These are phyloP conservation scores for Trichocladium antarcticum DNA, from an alignment of 495 filamentous ascomycete genomes.

Conservation along the genomic window DNA sequence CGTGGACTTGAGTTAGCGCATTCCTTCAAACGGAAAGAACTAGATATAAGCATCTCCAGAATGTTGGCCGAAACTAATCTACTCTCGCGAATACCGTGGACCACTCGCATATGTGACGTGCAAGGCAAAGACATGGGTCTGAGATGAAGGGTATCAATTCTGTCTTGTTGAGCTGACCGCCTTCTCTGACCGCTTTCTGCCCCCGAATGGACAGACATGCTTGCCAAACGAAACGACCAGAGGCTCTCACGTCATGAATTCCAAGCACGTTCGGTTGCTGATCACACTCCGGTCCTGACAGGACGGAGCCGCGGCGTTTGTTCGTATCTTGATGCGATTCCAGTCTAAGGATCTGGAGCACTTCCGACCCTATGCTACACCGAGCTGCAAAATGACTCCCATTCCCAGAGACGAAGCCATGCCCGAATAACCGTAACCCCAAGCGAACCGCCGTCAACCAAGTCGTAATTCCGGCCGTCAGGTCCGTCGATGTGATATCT, in stretches of 20 bases:
- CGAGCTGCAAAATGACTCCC: conserved; percentile 21
- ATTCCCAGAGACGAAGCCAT: conserved; percentile 27
- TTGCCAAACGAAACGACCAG: too few relatives aligned
- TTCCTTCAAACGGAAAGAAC: too few relatives aligned
- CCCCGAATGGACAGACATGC: too few relatives aligned
- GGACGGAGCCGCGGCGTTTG: conserved; percentile 10
- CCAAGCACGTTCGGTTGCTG: background rate
- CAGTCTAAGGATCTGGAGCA: conserved; percentile 32
- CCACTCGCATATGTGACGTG: too few relatives aligned
- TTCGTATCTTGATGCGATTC: conserved; percentile 28
- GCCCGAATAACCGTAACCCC: conserved; percentile 26
- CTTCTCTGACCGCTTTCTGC: too few relatives aligned
- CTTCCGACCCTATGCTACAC: conserved; percentile 33
- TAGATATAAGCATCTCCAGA: too few relatives aligned
- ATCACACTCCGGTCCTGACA: conserved; percentile 16
- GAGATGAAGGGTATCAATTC: too few relatives aligned
- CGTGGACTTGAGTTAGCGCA: too few relatives aligned
- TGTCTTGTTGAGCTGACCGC: too few relatives aligned
- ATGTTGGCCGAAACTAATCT: too few relatives aligned
- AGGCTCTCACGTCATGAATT: conserved; percentile 6
- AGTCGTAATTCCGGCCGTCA: conserved; percentile 21
- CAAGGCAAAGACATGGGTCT: too few relatives aligned
- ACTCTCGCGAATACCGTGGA: too few relatives aligned
- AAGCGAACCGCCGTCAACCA: conserved; percentile 24
- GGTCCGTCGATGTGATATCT: conserved; percentile 25